Evolutionary conservation across 176 grass and related monocot species (phyloP), one percentile per base, ranked within the genome.

Genomic region (Zoysia pacifica): DNA sequence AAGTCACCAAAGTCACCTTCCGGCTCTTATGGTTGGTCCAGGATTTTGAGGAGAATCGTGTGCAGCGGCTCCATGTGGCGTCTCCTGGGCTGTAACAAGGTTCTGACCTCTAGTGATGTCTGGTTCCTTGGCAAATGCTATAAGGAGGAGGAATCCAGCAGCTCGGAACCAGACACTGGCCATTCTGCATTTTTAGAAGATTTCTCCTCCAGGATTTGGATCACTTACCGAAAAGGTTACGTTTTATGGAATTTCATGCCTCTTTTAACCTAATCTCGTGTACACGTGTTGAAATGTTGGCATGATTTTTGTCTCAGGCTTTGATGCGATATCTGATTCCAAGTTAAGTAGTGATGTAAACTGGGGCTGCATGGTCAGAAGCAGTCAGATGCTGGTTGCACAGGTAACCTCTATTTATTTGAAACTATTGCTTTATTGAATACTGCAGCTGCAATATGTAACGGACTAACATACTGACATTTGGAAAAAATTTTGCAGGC

Each of bases 301-400:
- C 13, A 77, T 65, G 50, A 9, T 43, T n/a, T 19, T 52, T 36
- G 41, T 43, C 11, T 45, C 78, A 96, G 97, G 90, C 50, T 99
- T 99, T 70, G 82, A 91, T 37, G 84, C 76, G 52, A 96, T 96
- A 68, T 76, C 88, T 28, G 88, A 88, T 73, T 86, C 97, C 48
- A 91, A 89, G 69, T 82, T 83, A 18, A 96, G 90, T 28, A 96
- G 86, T 69, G 97, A 99, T 86, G 86, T 91, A 2, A 93, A 84
- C 50, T 99, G 97, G 97, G 97, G 97, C 8, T 99, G 97, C 79
- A 99, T 99, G 97, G 93, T 99, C 38, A 99, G 97, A 99, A 96
- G 97, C 77, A 99, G 97, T 70, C 97, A 99, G 78, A 99, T 99
- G 97, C 83, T 99, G 76, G 88, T 99, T 62, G 90, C 93, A 36